Conservation (phyloP, 2,329 filamentous ascomycete genomes). For the Colletotrichum lini region DNA sequence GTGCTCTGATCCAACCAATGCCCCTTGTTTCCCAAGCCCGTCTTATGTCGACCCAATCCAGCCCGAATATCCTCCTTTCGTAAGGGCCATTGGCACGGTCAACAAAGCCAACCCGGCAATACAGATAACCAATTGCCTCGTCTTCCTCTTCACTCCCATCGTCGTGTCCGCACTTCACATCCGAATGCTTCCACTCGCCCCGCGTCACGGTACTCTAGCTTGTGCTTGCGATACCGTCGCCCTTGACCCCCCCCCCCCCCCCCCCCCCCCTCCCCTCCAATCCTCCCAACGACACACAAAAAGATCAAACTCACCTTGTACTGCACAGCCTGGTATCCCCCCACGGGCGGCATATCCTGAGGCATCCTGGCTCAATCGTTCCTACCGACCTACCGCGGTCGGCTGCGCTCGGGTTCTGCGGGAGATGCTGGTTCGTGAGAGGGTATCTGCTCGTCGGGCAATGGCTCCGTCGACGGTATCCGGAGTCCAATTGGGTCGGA, state of each 20-base stretch:
- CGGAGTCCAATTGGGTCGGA: neutral
- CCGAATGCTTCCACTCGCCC: too few species aligned
- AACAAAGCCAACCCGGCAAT: neutral
- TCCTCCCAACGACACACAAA: neutral
- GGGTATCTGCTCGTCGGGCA: slow-evolving; percentile 7
- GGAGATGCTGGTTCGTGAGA: neutral
- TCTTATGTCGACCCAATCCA: neutral
- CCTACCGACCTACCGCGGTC: slow-evolving; percentile 38
- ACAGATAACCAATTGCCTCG: neutral
- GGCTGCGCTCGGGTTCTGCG: slow-evolving; percentile 32
- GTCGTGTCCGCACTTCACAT: too few species aligned
- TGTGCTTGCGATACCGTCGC: too few species aligned
- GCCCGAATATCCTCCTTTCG: neutral
- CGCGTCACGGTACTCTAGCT: too few species aligned
- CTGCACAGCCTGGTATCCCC: slow-evolving; percentile 96
- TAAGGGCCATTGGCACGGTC: neutral
- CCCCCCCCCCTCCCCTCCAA: neutral
- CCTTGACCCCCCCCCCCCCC: neutral
- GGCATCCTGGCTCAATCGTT: slow-evolving; percentile 76
- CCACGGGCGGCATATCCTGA: slow-evolving; percentile 96
- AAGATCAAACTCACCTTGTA: slow-evolving; percentile 83
- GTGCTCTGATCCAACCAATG: neutral
- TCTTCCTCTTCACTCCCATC: neutral
- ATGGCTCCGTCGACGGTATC: slow-evolving; percentile 14
- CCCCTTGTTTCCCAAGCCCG: neutral